These are phyloP conservation scores for Colletotrichum eleusines DNA, from an alignment of 2,329 filamentous ascomycete genomes.

Conservation along the genomic window DNA sequence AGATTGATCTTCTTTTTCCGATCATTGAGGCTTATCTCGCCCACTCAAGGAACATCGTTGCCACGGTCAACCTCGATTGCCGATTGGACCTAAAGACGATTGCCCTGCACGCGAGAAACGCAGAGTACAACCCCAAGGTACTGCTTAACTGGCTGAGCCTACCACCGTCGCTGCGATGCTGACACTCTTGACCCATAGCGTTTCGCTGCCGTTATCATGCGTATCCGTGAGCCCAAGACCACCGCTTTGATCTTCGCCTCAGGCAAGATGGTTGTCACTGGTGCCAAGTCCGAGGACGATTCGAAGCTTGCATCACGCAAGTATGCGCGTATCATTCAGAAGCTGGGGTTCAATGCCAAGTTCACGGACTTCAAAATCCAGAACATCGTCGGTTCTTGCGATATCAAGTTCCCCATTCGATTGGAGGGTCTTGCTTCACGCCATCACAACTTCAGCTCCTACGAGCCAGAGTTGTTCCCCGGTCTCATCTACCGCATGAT, in stretches of 20 bases:
- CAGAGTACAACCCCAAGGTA: constrained; percentile 99
- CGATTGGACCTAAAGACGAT: constrained; percentile 99
- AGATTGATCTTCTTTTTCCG: constrained; percentile 49
- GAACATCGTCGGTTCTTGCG: constrained; percentile 98
- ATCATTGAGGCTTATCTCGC: constrained; percentile 66
- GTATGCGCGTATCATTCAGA: constrained; percentile 99
- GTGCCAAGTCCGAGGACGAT: constrained; percentile 97
- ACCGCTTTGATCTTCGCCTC: constrained; percentile 98
- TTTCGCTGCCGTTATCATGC: constrained; percentile 99
- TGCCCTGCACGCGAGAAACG: constrained; percentile 96
- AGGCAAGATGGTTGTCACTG: constrained; percentile 99
- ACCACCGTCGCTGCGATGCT: constrained; percentile 45
- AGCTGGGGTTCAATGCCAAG: constrained; percentile 99
- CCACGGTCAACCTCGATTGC: constrained; percentile 98
- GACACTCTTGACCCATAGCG: constrained; percentile 68
- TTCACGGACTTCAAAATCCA: constrained; percentile 99
- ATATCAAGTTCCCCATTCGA: constrained; percentile 99
- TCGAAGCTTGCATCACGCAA: constrained; percentile 97
- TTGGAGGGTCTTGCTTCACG: constrained; percentile 94
- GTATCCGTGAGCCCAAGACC: constrained; percentile 98
- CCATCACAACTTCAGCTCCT: constrained; percentile 99
- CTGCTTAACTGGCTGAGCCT: constrained; percentile 45
- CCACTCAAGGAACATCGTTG: constrained; percentile 91
- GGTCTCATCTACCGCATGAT: constrained; percentile 99
- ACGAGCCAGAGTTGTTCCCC: constrained; percentile 98